Evolutionary conservation across 1,284 basidiomycete species (phyloP), one percentile per base, ranked within the genome.

Genomic region (Ganoderma sinense): DNA sequence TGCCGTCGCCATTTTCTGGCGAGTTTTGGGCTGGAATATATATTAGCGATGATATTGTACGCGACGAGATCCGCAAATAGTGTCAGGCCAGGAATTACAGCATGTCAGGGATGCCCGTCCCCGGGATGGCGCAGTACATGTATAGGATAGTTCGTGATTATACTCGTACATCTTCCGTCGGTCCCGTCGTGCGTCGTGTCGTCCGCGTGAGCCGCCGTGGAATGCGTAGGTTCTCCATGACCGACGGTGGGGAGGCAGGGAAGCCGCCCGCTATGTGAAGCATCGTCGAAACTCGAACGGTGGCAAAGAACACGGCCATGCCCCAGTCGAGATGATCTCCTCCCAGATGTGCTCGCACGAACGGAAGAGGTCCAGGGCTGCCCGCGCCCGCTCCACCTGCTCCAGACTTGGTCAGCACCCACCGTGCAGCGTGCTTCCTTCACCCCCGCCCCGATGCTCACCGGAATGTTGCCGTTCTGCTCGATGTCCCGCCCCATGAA

Each of bases 321-420:
- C 80, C 16, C 87, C 87, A 13, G 81, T 78, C 41, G 78, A 75
- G 45, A 90, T 80, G 26, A 83, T 77, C n/a, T 77, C 79, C 74
- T 89, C 88, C 81, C 88, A 89, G 29, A 81, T 71, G 40, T 82
- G 80, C 74, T 88, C 84, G 68, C 81, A 85, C 7, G 84, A 88
- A 23, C 88, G 83, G 79, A 87, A 89, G n/a, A 89, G 76, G 76
- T 89, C 87, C 64, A 89, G 81, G 8, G 83, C 80, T 36, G 87
- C 86, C 5, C 87, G 84, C 36, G 87, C 86, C 66, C 83, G 78
- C 77, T 89, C 88, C 48, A 87, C 75, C 88, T 90, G 70, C 72
- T 73, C 72, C 66, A 71, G 70, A 45, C 72, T 64, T 61, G 48
- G 70, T 73, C 64, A 73, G 70, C 62, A 66, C 58, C 33, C 45